Conservation (phyloP, 164 flowering plant genomes). For the Vitis amurensis region DNA sequence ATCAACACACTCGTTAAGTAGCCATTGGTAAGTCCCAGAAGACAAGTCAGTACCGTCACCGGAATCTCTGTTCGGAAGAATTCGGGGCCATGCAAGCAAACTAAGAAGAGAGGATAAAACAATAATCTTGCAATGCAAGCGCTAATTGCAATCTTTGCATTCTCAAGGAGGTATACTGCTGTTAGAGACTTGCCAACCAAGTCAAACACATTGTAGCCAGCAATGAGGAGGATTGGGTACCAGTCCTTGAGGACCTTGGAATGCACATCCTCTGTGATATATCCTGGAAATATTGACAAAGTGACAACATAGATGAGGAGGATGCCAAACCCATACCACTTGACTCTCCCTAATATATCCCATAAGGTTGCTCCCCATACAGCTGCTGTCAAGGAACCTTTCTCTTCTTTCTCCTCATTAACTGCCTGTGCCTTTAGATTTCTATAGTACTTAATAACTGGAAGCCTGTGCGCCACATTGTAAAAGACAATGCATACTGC, state of each 20-base stretch:
- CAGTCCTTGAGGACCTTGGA: slow-evolving; percentile 77
- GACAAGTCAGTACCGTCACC: slow-evolving; percentile 75
- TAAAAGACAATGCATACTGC: slow-evolving; percentile 62
- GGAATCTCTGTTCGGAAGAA: slow-evolving; percentile 86
- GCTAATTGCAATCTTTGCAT: slow-evolving; percentile 66
- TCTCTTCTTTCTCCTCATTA: slow-evolving; percentile 56
- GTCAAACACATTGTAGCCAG: slow-evolving; percentile 87
- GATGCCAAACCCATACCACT: slow-evolving; percentile 82
- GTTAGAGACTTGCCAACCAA: slow-evolving; percentile 84
- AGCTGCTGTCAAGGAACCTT: slow-evolving; percentile 43
- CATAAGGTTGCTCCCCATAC: slow-evolving; percentile 61
- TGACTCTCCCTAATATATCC: slow-evolving; percentile 63
- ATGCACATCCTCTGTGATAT: slow-evolving; percentile 90
- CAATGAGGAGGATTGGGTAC: slow-evolving; percentile 81
- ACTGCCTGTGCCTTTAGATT: slow-evolving; percentile 61
- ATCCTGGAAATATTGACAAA: slow-evolving; percentile 89
- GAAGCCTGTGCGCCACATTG: slow-evolving; percentile 77
- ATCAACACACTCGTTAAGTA: slow-evolving; percentile 81
- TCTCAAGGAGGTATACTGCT: slow-evolving; percentile 62
- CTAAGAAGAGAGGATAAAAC: slow-evolving; percentile 78
- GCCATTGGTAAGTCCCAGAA: slow-evolving; percentile 87
- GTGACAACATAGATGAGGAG: slow-evolving; percentile 72
- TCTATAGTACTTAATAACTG: slow-evolving; percentile 72
- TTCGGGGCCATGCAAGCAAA: slow-evolving; percentile 89
- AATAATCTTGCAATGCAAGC: slow-evolving; percentile 62